Conservation (phyloP, 352 stramenopile genomes). For the Plasmopara halstedii region DNA sequence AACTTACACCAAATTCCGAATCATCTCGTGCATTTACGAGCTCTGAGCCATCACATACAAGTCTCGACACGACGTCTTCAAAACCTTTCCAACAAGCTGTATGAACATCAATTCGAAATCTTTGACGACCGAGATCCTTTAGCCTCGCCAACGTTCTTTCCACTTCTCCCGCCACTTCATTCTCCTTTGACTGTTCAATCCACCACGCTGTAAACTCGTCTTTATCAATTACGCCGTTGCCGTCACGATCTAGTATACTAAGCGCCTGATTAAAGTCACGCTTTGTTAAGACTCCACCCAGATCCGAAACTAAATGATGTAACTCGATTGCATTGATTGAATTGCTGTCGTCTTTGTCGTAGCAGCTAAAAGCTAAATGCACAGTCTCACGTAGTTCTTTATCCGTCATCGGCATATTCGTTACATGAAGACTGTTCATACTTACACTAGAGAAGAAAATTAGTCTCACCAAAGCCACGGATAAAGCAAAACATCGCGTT, state of each 20-base stretch:
- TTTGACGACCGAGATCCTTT: constrained; percentile 40
- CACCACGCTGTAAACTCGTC: constrained; percentile 61
- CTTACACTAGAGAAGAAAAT: background rate
- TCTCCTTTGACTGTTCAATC: constrained; percentile 23
- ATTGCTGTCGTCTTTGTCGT: constrained; percentile 48
- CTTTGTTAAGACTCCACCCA: constrained; percentile 47
- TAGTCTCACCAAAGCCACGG: too few species aligned
- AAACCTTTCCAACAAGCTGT: constrained; percentile 47
- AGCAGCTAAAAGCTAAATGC: constrained; percentile 47
- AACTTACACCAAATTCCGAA: constrained; percentile 47
- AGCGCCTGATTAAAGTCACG: constrained; percentile 31
- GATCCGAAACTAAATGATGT: constrained; percentile 35
- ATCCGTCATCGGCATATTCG: background rate
- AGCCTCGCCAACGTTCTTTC: constrained; percentile 45
- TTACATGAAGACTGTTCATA: background rate
- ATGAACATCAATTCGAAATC: constrained; percentile 66
- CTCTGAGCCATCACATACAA: constrained; percentile 36
- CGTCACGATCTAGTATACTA: constrained; percentile 39
- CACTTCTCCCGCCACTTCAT: constrained; percentile 31
- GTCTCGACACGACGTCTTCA: constrained; percentile 30
- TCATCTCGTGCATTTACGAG: constrained; percentile 31
- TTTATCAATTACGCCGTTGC: constrained; percentile 43
- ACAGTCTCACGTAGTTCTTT: constrained; percentile 47
- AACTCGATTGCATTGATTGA: constrained; percentile 48
- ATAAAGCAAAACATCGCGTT: too few species aligned